Percentiles rank a stretch among this genome's conserved stretches.
phyloP scores from a whole-genome alignment of 257 asterid genomes.

The Thymus mandschuricus region DNA sequence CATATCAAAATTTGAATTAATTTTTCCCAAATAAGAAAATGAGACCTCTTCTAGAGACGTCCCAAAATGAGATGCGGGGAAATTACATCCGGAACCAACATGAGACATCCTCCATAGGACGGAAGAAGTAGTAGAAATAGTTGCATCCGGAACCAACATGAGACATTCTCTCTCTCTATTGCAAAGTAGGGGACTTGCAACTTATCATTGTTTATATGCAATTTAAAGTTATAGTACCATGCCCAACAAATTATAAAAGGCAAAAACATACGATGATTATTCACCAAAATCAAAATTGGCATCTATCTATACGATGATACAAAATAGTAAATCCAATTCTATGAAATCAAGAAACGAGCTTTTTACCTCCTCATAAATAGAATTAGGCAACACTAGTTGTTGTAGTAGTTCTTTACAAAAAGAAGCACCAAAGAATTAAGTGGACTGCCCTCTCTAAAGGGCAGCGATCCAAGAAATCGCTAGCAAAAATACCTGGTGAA shows the following conservation, averaged over 20 bases:
- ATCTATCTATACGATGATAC: no score
- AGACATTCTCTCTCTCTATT: no score
- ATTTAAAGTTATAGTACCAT: background rate
- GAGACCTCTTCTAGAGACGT: no score
- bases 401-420: constrained; percentile 27
- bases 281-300: background rate
- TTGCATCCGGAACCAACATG: no score
- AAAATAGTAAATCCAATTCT: background rate
- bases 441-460: constrained; percentile 37
- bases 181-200: no score
- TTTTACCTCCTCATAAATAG: constrained; percentile 15
- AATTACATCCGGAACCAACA: no score
- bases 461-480: constrained; percentile 12
- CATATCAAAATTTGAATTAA: no score
- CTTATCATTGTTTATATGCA: no score
- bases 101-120: no score
- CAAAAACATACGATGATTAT: background rate
- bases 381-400: background rate
- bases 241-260: background rate
- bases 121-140: no score
- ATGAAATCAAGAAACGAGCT: constrained; percentile 21
- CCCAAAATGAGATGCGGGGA: no score
- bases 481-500: constrained; percentile 2
- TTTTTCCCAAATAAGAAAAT: no score
- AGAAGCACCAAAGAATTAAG: constrained; percentile 41